Base-by-base conservation (phyloP, 345 rosid genomes). In the Salix brachista region DNA sequence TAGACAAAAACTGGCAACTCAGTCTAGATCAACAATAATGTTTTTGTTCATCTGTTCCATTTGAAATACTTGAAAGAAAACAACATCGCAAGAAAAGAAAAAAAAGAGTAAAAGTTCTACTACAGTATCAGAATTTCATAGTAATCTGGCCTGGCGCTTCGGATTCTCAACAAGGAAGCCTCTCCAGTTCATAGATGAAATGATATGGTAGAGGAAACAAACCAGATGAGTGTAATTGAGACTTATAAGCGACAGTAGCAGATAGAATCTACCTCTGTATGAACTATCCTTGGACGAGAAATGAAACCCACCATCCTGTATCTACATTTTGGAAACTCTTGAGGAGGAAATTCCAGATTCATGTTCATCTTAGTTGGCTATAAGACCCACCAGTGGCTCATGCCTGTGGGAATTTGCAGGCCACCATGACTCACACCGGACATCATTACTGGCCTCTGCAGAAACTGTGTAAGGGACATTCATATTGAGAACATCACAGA, bases 291-390 rank as follows among this genome's bases (percentile, higher is more conserved):
- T 62, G 56, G 26, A 50, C 23, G 46, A 18, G 52, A 39, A 72
- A 67, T 50, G 73, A 81, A 73, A 75, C 25, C 23, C 50, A 73
- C 65, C 8, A 32, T 46, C 61, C 17, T 73, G 32, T 64, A 64
- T 71, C 54, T 62, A 66, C 61, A 67, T 25, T 34, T 36, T 48
- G 16, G 37, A 50, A 69, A 70, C 39, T 42, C 41, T n/a, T 68
- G 42, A 67, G 77, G 37, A 76, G 26, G 48, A 18, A 61, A 17
- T 19, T 8, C 4, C 41, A 21, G 78, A 46, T 42, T 34, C 67
- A 44, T 23, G 25, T n/a, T 44, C 67, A 32, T 42, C 67, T 84
- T 77, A 86, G 80, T 26, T 80, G 17, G 79, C 84, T 56, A 84
- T 74, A n/a, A 79, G 73, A 69, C 78, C 75, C 34, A 75, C 58